Conservation (phyloP, 805 yeast genomes). For the Scheffersomyces lignosus region DNA sequence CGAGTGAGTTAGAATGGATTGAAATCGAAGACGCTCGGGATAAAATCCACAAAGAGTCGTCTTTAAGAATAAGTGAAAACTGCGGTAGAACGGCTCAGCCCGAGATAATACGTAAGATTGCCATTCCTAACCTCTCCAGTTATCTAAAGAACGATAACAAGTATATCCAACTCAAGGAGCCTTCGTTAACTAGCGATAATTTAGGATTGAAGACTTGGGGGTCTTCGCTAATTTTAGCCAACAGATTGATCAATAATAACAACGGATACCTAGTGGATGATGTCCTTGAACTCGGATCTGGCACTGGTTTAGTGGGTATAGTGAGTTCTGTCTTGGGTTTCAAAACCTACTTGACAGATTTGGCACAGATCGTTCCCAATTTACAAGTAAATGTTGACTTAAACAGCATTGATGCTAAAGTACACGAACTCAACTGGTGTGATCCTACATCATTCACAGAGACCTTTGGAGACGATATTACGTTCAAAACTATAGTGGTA, state of each 20-base stretch:
- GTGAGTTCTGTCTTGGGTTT: conserved; percentile 56
- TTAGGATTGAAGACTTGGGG: conserved; percentile 97
- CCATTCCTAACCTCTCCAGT: conserved; percentile 35
- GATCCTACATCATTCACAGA: conserved; percentile 44
- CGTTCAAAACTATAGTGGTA: conserved; percentile 62
- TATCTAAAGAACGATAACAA: conserved; percentile 12
- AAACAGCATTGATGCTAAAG: conserved; percentile 45
- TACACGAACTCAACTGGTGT: conserved; percentile 76
- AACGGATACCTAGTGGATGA: conserved; percentile 20
- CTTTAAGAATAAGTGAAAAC: conserved; percentile 70
- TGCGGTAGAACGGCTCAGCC: conserved; percentile 88
- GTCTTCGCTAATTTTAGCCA: conserved; percentile 70
- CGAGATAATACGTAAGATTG: conserved; percentile 59
- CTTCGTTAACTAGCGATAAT: conserved; percentile 82
- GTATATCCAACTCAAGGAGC: conserved; percentile 59
- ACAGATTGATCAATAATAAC: conserved; percentile 42
- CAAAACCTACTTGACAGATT: conserved; percentile 63
- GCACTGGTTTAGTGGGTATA: conserved; percentile 91
- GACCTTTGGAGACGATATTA: conserved; percentile 18
- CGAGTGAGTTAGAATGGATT: conserved; percentile 52
- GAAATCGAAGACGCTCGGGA: conserved; percentile 31
- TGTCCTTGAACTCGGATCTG: conserved; percentile 84
- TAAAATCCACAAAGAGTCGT: conserved; percentile 52
- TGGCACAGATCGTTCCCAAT: conserved; percentile 75
- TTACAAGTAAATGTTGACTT: conserved; percentile 54